Evolutionary conservation across 2,329 filamentous ascomycete species (phyloP).

Genomic region (Xylariomycetidae sp.): DNA sequence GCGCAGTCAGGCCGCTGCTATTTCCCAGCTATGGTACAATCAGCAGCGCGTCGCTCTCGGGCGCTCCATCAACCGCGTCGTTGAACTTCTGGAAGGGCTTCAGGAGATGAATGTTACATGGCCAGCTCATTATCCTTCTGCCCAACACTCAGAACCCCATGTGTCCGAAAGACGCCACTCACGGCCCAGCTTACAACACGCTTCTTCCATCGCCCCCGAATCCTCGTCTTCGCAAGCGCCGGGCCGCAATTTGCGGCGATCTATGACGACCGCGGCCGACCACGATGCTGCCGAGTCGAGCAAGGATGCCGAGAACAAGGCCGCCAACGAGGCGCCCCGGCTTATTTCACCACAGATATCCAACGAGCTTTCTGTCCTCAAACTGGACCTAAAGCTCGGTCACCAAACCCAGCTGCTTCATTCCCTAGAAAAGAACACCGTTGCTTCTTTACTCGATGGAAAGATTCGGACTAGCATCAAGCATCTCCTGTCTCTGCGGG

Average conservation of each 20-base stretch:
- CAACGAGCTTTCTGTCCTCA: slow-evolving; percentile 91
- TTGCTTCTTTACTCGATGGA: slow-evolving; percentile 84
- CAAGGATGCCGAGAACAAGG: slow-evolving; percentile 56
- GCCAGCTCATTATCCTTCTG: slow-evolving; percentile 92
- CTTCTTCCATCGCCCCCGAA: slow-evolving; percentile 54
- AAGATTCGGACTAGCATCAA: slow-evolving; percentile 93
- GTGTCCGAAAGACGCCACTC: slow-evolving; percentile 40
- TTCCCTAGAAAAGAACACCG: slow-evolving; percentile 85
- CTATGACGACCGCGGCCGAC: slow-evolving; percentile 65
- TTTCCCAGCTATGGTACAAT: slow-evolving; percentile 93
- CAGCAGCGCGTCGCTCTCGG: slow-evolving; percentile 82
- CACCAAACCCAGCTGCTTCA: slow-evolving; percentile 89
- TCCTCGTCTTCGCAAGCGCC: slow-evolving; percentile 31
- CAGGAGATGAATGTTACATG: slow-evolving; percentile 86
- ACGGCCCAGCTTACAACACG: slow-evolving; percentile 58
- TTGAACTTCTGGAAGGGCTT: slow-evolving; percentile 75
- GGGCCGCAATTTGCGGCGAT: slow-evolving; percentile 54
- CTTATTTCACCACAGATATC: slow-evolving; percentile 88
- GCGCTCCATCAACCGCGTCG: slow-evolving; percentile 77
- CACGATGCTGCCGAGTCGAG: slow-evolving; percentile 64
- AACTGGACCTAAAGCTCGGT: slow-evolving; percentile 88
- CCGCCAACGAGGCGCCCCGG: slow-evolving; percentile 60
- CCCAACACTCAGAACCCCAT: slow-evolving; percentile 53
- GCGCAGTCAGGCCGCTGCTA: slow-evolving; percentile 68
- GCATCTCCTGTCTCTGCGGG: slow-evolving; percentile 77